Evolutionary conservation across 2,329 filamentous ascomycete genomes (phyloP), one percentile per base, ranked within the genome.

Genomic region (Colletotrichum melonis): DNA sequence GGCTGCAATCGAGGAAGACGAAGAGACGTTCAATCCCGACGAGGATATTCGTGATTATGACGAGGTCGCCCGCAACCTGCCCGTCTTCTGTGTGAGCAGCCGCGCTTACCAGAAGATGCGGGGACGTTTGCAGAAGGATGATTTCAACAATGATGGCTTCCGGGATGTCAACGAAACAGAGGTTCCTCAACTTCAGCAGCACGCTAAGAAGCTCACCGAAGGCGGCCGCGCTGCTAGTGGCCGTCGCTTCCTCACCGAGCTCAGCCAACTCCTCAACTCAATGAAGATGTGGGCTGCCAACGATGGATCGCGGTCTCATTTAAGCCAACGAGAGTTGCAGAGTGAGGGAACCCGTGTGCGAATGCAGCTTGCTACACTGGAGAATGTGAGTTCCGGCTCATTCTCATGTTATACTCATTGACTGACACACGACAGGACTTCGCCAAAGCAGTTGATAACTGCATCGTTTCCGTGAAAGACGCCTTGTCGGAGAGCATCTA

Each of bases 61-160:
- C 0, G 80, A 89, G 57, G 85, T 92, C 6, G 90, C 89, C 0
- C 80, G 80, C 9, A 84, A 83, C 1, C 82, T 93, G 1, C 88
- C 90, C 0, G 90, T 93, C 2, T 93, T 92, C 77, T 93, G 91
- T 74, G 89, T 93, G 14, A 91, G 88, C 69, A 89, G 88, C 59
- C 84, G 88, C 62, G 90, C 88, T 0, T 93, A 92, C 67, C 90
- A 93, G 76, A 90, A 90, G 76, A 81, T 93, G 28, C 82, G 84
- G 49, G 90, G 88, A 2, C 84, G 88, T 4, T 77, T 92, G 7
- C 78, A 83, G 63, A 87, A 88, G 57, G 90, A 93, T 64, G 81
- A 84, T 2, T 76, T 82, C 16, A 84, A 89, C 2, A 80, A 84
- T 16, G 71, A 71, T 16, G 90, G 90, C 0, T 93, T 92, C 78